A percentile compares a stretch with the other conserved stretches of the same genome.
These are phyloP conservation scores for Alnus rubra DNA, from an alignment of 306 rosid genomes.

Conservation along the genomic window DNA sequence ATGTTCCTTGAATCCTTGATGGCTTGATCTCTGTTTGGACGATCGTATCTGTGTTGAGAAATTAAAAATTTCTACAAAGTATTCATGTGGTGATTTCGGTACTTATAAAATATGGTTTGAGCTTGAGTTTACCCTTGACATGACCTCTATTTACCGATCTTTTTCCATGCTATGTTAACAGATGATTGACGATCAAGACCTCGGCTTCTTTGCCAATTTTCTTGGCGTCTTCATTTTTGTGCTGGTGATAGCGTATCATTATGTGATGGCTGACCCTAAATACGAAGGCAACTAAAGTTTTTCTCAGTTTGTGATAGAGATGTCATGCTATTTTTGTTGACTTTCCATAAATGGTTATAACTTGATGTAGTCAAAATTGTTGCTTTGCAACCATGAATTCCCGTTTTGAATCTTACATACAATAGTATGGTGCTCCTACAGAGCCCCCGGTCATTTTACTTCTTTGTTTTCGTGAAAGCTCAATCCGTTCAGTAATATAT, in stretches of 20 bases:
- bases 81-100: neutral
- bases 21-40: neutral
- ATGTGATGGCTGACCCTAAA: constrained; percentile 86
- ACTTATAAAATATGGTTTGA: neutral
- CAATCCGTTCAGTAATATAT: neutral
- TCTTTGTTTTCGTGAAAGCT: neutral
- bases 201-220: constrained; percentile 93
- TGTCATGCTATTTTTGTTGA: constrained; percentile 34
- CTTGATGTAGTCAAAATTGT: constrained; percentile 27
- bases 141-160: neutral
- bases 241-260: constrained; percentile 84
- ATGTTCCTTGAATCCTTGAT: neutral
- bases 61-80: neutral
- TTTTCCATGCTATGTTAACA: constrained; percentile 29
- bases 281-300: constrained; percentile 63
- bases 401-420: neutral
- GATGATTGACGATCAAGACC: constrained; percentile 88
- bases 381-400: neutral
- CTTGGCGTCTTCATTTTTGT: constrained; percentile 83
- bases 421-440: neutral
- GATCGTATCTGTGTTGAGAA: neutral
- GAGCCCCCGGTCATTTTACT: neutral
- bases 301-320: constrained; percentile 10
- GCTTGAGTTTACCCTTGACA: neutral
- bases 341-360: constrained; percentile 30